Evolutionary conservation across 352 stramenopile species (phyloP), one percentile per base, ranked within the genome.

Genomic region (Pythium sp.): DNA sequence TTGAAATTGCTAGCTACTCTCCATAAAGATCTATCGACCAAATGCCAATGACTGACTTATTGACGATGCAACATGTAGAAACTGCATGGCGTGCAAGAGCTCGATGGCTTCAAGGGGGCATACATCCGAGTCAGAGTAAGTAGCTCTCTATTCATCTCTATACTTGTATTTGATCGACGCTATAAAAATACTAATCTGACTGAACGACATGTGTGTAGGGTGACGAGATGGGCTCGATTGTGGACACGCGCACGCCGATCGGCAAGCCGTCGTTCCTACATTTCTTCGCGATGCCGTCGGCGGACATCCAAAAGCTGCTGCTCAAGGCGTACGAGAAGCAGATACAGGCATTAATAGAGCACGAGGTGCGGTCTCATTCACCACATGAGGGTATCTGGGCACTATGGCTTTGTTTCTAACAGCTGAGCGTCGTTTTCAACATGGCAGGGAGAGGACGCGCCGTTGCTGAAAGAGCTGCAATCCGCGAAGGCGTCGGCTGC

Each of bases 241-340:
- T 92, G 41, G 87, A 95, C 70, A 94, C 87, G 47, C 79, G 87
- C 9, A 77, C 74, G 36, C 72, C 82, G 2, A 65, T 80, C 38
- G 84, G 84, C 18, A 95, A 95, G 68, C 87, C 87, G 9, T 92
- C 87, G 41, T 93, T 95, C 67, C 73, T 93, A 46, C 87, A 93
- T 64, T 94, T 95, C 68, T 91, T 95, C 62, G 77, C 86, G 4
- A 85, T 92, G 84, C 75, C 86, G 1, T 87, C 86, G 8, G 73
- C 79, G 12, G 81, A 93, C 28, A 78, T 95, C 41, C 72, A 92
- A 63, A 81, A 84, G 65, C 73, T 95, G 62, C 75, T 95, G 0
- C 67, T 95, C 30, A 81, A 82, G 72, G 87, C 87, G 8, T 95
- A 95, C 65, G 78, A 91, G 65, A 93, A 90, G 75, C 87, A 95